These are phyloP conservation scores for Eremothecium cymbalariae DNA, from an alignment of 1,139 yeast species.

Conservation along the genomic window DNA sequence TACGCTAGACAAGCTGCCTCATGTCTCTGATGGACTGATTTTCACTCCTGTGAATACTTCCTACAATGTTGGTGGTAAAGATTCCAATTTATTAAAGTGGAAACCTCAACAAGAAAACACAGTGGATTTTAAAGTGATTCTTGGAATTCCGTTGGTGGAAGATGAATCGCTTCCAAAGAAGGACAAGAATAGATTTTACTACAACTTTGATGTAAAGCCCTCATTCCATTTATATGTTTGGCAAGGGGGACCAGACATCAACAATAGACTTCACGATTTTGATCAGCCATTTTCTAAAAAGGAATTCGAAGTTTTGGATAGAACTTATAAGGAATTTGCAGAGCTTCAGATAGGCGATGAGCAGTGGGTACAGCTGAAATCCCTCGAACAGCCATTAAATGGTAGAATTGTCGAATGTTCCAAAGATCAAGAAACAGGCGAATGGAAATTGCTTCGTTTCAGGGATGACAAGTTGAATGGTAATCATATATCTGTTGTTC, in stretches of 20 bases:
- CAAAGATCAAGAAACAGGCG: conserved; percentile 39
- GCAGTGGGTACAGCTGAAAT: conserved; percentile 77
- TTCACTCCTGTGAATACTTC: conserved; percentile 89
- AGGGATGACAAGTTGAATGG: conserved; percentile 90
- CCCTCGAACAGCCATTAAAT: conserved; percentile 68
- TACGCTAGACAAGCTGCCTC: conserved; percentile 65
- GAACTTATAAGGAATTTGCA: conserved; percentile 57
- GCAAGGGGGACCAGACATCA: conserved; percentile 53
- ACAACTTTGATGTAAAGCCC: conserved; percentile 79
- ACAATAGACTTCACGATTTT: conserved; percentile 25
- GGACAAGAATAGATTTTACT: conserved; percentile 67
- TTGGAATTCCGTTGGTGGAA: conserved; percentile 56
- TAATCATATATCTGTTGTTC: conserved; percentile 72
- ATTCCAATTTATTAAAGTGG: conserved; percentile 79
- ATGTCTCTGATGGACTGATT: conserved; percentile 88
- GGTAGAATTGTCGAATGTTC: conserved; percentile 89
- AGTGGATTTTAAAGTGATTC: conserved; percentile 69
- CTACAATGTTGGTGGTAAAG: conserved; percentile 75
- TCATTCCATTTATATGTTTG: conserved; percentile 58
- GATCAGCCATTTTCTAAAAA: conserved; percentile 30
- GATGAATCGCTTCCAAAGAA: conserved; percentile 65
- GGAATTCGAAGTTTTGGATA: conserved; percentile 34
- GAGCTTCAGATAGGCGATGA: conserved; percentile 54
- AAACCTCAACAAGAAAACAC: conserved; percentile 95
- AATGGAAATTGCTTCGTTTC: conserved; percentile 81